phyloP scores from a whole-genome alignment of 75 land plant species.

The Adiantum capillusveneris region DNA sequence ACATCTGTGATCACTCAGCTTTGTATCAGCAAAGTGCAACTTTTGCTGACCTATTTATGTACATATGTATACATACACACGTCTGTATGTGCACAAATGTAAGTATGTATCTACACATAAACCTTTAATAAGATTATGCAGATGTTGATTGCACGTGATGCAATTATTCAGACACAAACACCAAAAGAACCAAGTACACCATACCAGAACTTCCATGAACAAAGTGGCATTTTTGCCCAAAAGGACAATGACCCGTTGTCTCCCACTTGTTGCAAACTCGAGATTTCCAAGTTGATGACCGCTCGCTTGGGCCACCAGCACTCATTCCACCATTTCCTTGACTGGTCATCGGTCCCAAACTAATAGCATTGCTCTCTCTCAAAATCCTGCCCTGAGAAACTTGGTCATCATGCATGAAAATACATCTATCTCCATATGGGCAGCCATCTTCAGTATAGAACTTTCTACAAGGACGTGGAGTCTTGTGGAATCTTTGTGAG shows the following conservation, averaged over 20 bases:
- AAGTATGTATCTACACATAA: too few species aligned
- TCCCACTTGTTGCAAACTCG: conserved; percentile 98
- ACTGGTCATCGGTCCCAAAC: background rate
- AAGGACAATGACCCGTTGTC: conserved; percentile 86
- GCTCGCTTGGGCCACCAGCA: conserved; percentile 5
- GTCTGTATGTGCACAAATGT: background rate
- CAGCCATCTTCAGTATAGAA: conserved; percentile 26
- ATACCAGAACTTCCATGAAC: conserved; percentile 91
- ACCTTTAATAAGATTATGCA: too few species aligned
- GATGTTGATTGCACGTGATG: too few species aligned
- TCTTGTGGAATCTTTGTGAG: conserved; percentile 28
- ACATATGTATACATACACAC: background rate
- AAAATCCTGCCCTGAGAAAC: background rate
- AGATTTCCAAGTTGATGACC: conserved; percentile 85
- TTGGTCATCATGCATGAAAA: conserved; percentile 30
- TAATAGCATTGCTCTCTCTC: conserved; percentile 15
- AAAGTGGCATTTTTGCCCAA: conserved; percentile 95
- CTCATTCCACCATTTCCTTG: background rate
- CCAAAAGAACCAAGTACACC: too few species aligned
- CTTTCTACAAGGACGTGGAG: conserved; percentile 34
- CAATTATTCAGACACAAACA: too few species aligned
- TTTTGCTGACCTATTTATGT: background rate
- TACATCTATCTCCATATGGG: conserved; percentile 36
- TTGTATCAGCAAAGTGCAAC: background rate
- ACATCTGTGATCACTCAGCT: too few species aligned